These are phyloP conservation scores for Lichtheimia hyalospora DNA, from an alignment of 371 early-diverging fungal species.

Conservation along the genomic window DNA sequence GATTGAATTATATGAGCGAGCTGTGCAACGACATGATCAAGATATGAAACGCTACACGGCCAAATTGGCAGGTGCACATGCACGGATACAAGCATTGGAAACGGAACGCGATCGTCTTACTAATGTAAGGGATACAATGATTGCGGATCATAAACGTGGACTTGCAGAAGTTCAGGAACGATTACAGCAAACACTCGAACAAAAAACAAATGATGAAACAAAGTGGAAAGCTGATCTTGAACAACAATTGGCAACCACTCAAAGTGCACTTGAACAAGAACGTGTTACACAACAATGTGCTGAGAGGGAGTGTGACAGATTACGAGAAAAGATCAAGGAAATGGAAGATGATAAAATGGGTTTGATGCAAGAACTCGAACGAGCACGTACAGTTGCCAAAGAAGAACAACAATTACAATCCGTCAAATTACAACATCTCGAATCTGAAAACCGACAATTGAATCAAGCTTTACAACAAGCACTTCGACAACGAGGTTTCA, in stretches of 20 bases:
- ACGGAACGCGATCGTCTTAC: conserved; percentile 17
- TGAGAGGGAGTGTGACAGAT: not conserved
- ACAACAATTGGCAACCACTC: conserved; percentile 7
- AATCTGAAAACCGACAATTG: not conserved
- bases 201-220: conserved; percentile 31
- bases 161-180: conserved; percentile 16
- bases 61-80: conserved; percentile 13
- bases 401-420: conserved; percentile 32
- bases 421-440: conserved; percentile 29
- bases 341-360: conserved; percentile 39
- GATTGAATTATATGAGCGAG: conserved; percentile 33
- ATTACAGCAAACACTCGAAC: conserved; percentile 34
- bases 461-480: conserved; percentile 22
- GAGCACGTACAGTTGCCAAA: conserved; percentile 34
- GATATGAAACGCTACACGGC: conserved; percentile 21
- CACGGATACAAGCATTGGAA: conserved; percentile 21
- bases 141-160: conserved; percentile 12
- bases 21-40: conserved; percentile 16
- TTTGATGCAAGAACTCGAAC: conserved; percentile 40
- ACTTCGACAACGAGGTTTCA: conserved; percentile 28
- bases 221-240: conserved; percentile 13
- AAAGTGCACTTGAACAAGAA: conserved; percentile 24
- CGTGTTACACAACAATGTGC: not conserved
- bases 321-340: conserved; percentile 10
- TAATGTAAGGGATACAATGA: conserved; percentile 6